Base-by-base conservation (phyloP, 1,284 basidiomycete genomes). In the Heterobasidion parviporum region DNA sequence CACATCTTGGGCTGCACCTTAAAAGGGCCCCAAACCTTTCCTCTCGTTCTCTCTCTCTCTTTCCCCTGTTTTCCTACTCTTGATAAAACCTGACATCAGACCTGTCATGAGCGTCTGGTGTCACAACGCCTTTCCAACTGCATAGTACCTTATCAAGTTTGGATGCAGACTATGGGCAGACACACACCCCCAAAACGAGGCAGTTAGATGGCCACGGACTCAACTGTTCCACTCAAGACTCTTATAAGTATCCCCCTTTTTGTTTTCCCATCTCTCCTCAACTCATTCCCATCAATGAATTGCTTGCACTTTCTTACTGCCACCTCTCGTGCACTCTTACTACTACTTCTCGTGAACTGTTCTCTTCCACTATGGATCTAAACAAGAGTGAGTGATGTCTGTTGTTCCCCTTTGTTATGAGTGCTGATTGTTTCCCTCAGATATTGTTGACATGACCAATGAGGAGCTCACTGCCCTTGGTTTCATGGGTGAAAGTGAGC, bases 381-480 rank as follows among this genome's bases (percentile, higher is more conserved):
- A 57, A 65, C 54, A 68, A 66, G 66, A 70, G 68, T 69, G 54
- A 68, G 66, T 67, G 60, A 52, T 46, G 59, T 55, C 64, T 61
- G 60, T 66, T 62, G 59, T 65, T 64, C 61, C 63, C 56, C 60
- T 62, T 69, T 56, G 56, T 62, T 64, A 66, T 63, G n/a, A 68
- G 62, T 68, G 61, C 65, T 69, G 62, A 70, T 58, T 51, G 59
- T 67, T 69, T 68, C 63, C 61, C 60, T 59, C 65, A 70, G 69
- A 68, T 58, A 66, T 71, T 56, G 59, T 69, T 59, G 64, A 70
- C 59, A 60, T 70, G 56, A 69, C 38, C 64, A 64, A 68, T 16
- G 58, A 56, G 44, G 68, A 71, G 65, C 61, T 65, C 61, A 65
- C 32, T 57, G 53, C 60, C 62, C 68, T 69, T 57, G 62, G 57